These are phyloP conservation scores for Eimeria nieschulzi DNA, from an alignment of 169 alveolate genomes.

Conservation along the genomic window DNA sequence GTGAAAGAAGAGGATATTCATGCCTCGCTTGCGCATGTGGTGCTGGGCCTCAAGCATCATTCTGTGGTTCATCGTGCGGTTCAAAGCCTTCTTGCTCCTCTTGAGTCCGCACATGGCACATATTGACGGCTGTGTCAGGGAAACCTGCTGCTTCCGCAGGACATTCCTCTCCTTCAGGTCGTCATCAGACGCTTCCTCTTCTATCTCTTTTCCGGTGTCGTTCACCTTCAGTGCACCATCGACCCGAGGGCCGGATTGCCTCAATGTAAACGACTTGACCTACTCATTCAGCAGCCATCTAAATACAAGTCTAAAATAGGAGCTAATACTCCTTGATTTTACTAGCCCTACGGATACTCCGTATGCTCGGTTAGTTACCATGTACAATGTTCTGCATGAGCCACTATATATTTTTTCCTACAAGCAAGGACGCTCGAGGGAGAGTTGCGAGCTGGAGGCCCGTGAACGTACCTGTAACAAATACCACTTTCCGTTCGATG, in stretches of 20 bases:
- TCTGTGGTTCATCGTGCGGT: slow-evolving; percentile 61
- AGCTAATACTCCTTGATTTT: no score
- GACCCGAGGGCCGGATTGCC: slow-evolving; percentile 61
- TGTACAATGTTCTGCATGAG: no score
- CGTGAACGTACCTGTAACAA: slow-evolving; percentile 69
- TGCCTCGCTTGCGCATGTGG: slow-evolving; percentile 76
- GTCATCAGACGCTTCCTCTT: slow-evolving; percentile 33
- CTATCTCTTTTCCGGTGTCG: neutral
- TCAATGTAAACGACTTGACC: slow-evolving; percentile 73
- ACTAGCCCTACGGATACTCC: no score
- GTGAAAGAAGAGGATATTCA: slow-evolving; percentile 61
- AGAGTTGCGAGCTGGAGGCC: neutral
- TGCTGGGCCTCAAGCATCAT: slow-evolving; percentile 77
- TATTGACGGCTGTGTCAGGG: slow-evolving; percentile 61
- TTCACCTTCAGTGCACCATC: neutral
- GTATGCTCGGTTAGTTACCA: no score
- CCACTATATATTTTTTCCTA: no score
- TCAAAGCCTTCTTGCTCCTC: slow-evolving; percentile 60
- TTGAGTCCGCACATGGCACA: slow-evolving; percentile 73
- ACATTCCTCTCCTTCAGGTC: slow-evolving; percentile 41
- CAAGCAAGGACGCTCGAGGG: no score
- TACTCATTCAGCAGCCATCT: neutral
- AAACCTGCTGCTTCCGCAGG: slow-evolving; percentile 38
- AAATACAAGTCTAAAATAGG: no score
- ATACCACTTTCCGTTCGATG: slow-evolving; percentile 48